Percentiles rank a stretch among this genome's conserved stretches.
These are phyloP conservation scores for Xylariaceae sp. DNA, from an alignment of 2,329 filamentous ascomycete species.

Conservation along the genomic window DNA sequence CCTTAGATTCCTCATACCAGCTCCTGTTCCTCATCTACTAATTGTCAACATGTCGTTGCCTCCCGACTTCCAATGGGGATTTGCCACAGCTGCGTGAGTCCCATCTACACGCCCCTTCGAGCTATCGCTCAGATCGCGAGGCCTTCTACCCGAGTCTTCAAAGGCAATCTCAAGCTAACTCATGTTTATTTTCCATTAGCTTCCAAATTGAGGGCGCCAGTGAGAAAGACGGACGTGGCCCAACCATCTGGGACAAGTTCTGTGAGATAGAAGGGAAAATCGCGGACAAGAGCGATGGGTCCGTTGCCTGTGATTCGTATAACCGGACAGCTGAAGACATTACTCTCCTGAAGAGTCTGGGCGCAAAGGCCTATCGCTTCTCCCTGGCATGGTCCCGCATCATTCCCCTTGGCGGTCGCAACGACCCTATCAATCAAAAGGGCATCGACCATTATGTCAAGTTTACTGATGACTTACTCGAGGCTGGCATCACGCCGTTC, in stretches of 20 bases:
- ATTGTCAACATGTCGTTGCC: slow-evolving; percentile 53
- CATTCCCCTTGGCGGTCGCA: slow-evolving; percentile 77
- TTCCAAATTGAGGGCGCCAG: slow-evolving; percentile 83
- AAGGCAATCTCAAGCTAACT: slow-evolving; percentile 13
- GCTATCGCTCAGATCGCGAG: not conserved
- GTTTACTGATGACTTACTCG: slow-evolving; percentile 73
- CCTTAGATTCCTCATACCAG: slow-evolving; percentile 9
- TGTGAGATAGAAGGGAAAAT: slow-evolving; percentile 78
- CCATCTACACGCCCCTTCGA: not conserved
- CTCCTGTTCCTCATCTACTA: slow-evolving; percentile 17
- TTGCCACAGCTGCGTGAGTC: slow-evolving; percentile 68
- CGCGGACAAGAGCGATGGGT: slow-evolving; percentile 69
- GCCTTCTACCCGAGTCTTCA: not conserved
- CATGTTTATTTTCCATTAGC: slow-evolving; percentile 42
- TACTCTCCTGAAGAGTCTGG: slow-evolving; percentile 67
- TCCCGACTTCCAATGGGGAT: slow-evolving; percentile 72
- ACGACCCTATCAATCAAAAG: slow-evolving; percentile 74
- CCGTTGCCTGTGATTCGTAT: slow-evolving; percentile 82
- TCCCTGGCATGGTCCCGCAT: slow-evolving; percentile 81
- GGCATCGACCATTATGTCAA: slow-evolving; percentile 75
- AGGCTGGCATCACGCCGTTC: slow-evolving; percentile 72
- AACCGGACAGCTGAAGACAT: slow-evolving; percentile 75
- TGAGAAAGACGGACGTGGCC: slow-evolving; percentile 70
- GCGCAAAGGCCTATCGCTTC: slow-evolving; percentile 75
- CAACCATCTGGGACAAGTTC: slow-evolving; percentile 90